Percentiles rank a stretch among this genome's conserved stretches.
Evolutionary conservation across 176 grass and related monocot species (phyloP).

Genomic region (Pharus latifolius): DNA sequence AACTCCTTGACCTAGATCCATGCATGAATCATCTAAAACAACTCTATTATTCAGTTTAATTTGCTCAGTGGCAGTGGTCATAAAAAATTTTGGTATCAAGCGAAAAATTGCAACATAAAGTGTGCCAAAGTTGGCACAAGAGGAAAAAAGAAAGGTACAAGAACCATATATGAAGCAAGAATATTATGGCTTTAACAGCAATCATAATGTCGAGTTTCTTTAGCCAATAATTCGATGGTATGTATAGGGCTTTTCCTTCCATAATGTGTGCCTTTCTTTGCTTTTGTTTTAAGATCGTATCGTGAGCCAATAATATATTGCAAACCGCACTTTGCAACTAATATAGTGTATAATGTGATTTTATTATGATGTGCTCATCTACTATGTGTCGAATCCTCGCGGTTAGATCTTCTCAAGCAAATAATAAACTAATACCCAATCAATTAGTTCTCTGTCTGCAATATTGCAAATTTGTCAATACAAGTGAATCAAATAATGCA

Average conservation of each 20-base stretch:
- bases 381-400: conserved; percentile 10
- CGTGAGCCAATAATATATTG: conserved; percentile 4
- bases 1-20: conserved; percentile 10
- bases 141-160: conserved; percentile 10
- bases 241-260: neutral
- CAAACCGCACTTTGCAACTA: neutral
- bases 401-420: conserved; percentile 15
- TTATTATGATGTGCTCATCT: conserved; percentile 7
- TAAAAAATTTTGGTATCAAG: neutral
- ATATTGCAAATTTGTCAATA: neutral
- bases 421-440: conserved; percentile 1
- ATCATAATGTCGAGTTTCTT: conserved; percentile 16
- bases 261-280: conserved; percentile 19
- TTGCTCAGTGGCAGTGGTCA: neutral
- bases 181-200: conserved; percentile 10
- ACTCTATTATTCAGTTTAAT: too few species aligned
- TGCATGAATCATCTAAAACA: neutral
- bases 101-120: neutral
- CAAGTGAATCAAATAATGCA: too few species aligned
- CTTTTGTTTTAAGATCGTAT: conserved; percentile 1
- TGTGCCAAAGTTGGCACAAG: neutral
- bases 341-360: neutral
- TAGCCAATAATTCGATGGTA: neutral
- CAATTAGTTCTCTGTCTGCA: neutral
- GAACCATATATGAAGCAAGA: conserved; percentile 15